Evolutionary conservation across 176 grass and related monocot species (phyloP), one percentile per base, ranked within the genome.

Genomic region (Neostapfia colusana): DNA sequence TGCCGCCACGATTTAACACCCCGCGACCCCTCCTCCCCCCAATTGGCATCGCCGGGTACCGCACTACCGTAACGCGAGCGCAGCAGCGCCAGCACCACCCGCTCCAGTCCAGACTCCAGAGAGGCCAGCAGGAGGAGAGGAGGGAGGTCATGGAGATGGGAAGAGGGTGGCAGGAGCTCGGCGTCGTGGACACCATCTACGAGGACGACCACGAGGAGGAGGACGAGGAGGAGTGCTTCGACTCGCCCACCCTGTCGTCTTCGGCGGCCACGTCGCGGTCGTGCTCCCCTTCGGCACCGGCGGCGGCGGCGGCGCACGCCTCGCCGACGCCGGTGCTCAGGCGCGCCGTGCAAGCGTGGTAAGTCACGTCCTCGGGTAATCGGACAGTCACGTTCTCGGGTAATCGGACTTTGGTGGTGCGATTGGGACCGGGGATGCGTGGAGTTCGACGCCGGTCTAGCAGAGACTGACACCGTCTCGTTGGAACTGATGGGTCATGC

Each of bases 161-260:
- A 40, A 70, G 85, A 41, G 79, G 68, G 38, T 95, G 91, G 95
- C 85, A 90, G 59, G 89, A 92, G 59, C 80, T 99, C 54, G 89
- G 95, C 42, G 89, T 99, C 73, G 95, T 99, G 26, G 89, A 90
- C 78, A 99, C 95, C 70, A 99, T 99, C 81, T 95, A 92, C 78
- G 95, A 99, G 89, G 89, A 90, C 50, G 87, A 31, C 31, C 31
- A 31, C 31, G 31, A 31, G 31, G 31, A 31, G 31, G 31, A 31
- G 2, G 31, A 83, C 0, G 86, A 86, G 7, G 87, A 88, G 28
- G 85, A 90, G 34, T 60, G 79, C 81, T 88, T 88, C 82, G 86
- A 90, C 59, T 95, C 91, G 28, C 72, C 72, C 28, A 93, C 86
- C 20, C 41, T 61, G 50, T 76, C 70, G 21, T 82, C 86, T 3